These are phyloP conservation scores for Phytopythium cucurbitacearum DNA, from an alignment of 352 stramenopile genomes.

Conservation along the genomic window DNA sequence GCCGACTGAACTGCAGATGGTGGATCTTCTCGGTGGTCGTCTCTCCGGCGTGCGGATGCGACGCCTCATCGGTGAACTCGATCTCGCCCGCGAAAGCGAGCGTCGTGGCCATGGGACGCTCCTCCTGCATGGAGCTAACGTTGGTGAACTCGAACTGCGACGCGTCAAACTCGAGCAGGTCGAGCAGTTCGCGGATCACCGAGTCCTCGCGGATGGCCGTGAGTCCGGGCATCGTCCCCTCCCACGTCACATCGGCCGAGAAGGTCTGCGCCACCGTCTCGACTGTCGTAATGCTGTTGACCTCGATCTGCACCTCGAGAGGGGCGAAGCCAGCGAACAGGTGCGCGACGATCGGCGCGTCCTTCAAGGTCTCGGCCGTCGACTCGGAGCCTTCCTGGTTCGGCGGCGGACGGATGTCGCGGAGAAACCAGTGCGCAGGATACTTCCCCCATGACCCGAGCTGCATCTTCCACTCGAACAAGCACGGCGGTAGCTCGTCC, in stretches of 20 bases:
- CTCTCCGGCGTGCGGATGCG: conserved; percentile 6
- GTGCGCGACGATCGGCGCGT: conserved; percentile 8
- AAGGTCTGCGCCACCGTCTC: conserved; percentile 45
- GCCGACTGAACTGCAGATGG: conserved; percentile 36
- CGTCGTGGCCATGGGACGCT: conserved; percentile 24
- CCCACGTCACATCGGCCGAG: conserved; percentile 42
- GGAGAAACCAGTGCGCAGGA: conserved; percentile 47
- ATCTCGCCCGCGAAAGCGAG: conserved; percentile 20
- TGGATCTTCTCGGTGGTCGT: conserved; percentile 15
- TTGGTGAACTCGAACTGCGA: conserved; percentile 41
- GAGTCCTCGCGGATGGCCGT: conserved; percentile 39
- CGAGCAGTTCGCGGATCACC: conserved; percentile 30
- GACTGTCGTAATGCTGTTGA: conserved; percentile 33
- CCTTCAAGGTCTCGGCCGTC: neutral
- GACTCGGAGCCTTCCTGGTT: neutral
- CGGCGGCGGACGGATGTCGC: conserved; percentile 24
- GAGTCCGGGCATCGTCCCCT: conserved; percentile 31
- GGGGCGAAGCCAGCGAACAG: conserved; percentile 33
- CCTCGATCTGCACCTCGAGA: conserved; percentile 26
- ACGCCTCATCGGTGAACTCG: conserved; percentile 22
- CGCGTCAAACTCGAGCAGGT: conserved; percentile 35
- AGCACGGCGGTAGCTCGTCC: conserved; percentile 12
- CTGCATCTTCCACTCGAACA: conserved; percentile 64
- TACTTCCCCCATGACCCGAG: conserved; percentile 33
- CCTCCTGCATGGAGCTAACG: conserved; percentile 29